phyloP scores from a whole-genome alignment of 345 rosid genomes.

The Eucalyptus pauciflora region DNA sequence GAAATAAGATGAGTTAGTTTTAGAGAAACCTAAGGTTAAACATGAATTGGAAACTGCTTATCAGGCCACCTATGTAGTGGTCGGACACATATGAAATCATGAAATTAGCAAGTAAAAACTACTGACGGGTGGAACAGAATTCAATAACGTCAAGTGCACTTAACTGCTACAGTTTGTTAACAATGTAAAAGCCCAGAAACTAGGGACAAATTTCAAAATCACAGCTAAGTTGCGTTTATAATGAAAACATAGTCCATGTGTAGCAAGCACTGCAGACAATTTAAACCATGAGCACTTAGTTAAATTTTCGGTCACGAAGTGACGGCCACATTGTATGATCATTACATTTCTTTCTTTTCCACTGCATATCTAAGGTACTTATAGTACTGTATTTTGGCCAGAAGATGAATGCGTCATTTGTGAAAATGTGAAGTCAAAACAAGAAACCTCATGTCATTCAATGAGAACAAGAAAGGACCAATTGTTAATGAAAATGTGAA shows the following conservation, averaged over 20 bases:
- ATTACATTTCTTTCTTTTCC: not conserved
- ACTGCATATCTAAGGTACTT: not conserved
- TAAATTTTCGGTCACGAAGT: not conserved
- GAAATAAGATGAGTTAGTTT: not conserved
- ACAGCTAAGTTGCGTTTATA: not conserved
- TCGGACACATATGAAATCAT: not conserved
- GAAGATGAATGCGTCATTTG: not conserved
- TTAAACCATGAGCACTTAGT: not conserved
- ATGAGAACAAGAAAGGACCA: not conserved
- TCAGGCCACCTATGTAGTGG: not conserved
- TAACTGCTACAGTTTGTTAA: not conserved
- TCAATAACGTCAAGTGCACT: not conserved
- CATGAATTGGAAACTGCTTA: not conserved
- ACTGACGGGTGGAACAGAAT: not conserved
- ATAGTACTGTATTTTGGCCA: not conserved
- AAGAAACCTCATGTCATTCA: not conserved
- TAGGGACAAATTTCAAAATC: not conserved
- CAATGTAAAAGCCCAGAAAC: not conserved
- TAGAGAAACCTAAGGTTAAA: not conserved
- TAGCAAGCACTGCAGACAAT: not conserved
- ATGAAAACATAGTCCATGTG: not conserved
- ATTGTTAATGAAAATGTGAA: not conserved
- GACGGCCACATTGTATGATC: not conserved
- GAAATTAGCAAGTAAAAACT: not conserved
- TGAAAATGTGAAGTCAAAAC: not conserved